A percentile compares a stretch with the other conserved stretches of the same genome.
Evolutionary conservation across 2,329 filamentous ascomycete genomes (phyloP).

Genomic region (Claviceps maximensis): DNA sequence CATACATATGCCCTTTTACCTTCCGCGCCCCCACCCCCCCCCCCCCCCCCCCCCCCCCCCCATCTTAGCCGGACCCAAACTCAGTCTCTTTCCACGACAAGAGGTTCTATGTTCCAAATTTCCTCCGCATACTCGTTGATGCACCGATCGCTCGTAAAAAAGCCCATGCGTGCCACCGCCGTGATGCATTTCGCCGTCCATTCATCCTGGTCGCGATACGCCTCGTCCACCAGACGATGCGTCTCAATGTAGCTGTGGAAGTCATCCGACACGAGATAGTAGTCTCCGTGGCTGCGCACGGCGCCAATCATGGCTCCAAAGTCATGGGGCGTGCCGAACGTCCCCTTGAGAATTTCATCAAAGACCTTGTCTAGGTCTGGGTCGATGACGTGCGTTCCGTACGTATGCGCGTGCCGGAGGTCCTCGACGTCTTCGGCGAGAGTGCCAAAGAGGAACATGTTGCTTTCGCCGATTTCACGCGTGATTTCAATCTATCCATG

Average conservation of each 20-base stretch:
- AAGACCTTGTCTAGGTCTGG: slow-evolving; percentile 70
- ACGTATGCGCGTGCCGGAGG: slow-evolving; percentile 79
- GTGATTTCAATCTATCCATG: slow-evolving; percentile 72
- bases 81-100: slow-evolving; percentile 29
- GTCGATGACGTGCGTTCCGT: slow-evolving; percentile 68
- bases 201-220: slow-evolving; percentile 81
- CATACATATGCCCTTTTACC: no score
- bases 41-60: no score
- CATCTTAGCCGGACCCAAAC: not conserved
- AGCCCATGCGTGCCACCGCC: slow-evolving; percentile 86
- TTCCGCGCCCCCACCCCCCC: no score
- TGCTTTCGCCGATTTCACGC: slow-evolving; percentile 87
- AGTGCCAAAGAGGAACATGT: slow-evolving; percentile 97
- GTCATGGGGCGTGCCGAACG: slow-evolving; percentile 64
- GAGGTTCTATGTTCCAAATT: slow-evolving; percentile 93
- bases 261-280: slow-evolving; percentile 95
- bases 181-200: slow-evolving; percentile 87
- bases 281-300: slow-evolving; percentile 87
- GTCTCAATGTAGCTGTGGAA: slow-evolving; percentile 92
- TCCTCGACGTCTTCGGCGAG: slow-evolving; percentile 94
- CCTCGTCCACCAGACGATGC: slow-evolving; percentile 79
- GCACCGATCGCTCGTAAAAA: slow-evolving; percentile 90
- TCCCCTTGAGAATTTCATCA: slow-evolving; percentile 62
- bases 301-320: slow-evolving; percentile 76
- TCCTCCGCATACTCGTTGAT: slow-evolving; percentile 95